These are phyloP conservation scores for Candida schatavii DNA, from an alignment of 805 yeast genomes.

Conservation along the genomic window DNA sequence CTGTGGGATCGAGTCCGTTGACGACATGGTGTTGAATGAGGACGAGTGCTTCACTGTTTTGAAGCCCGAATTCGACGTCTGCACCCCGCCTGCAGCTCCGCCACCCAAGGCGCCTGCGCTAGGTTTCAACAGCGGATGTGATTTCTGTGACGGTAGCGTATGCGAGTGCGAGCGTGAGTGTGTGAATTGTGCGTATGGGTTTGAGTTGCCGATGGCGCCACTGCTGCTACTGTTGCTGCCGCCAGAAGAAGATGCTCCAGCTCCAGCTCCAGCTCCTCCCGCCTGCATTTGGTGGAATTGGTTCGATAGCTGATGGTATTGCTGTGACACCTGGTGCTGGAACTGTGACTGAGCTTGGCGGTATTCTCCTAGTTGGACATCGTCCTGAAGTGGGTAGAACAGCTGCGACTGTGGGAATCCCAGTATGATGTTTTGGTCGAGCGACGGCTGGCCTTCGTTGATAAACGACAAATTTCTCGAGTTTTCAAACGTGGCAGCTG, in stretches of 20 bases:
- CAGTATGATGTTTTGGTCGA: background rate
- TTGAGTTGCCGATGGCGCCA: background rate
- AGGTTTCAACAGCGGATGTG: background rate
- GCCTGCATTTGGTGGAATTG: constrained; percentile 5
- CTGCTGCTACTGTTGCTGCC: background rate
- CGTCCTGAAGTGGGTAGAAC: background rate
- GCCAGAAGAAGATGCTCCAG: too few relatives aligned
- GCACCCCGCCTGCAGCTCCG: too few relatives aligned
- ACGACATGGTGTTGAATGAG: constrained; percentile 26
- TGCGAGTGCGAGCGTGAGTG: constrained; percentile 2
- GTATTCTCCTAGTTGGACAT: background rate
- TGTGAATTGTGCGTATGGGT: background rate
- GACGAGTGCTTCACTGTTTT: constrained; percentile 9
- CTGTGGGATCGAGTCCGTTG: constrained; percentile 35
- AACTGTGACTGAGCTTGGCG: background rate
- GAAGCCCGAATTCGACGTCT: too few relatives aligned
- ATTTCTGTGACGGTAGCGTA: background rate
- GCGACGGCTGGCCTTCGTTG: background rate
- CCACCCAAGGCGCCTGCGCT: too few relatives aligned
- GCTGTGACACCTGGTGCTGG: background rate
- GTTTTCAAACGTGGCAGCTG: background rate
- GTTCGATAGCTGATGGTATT: background rate
- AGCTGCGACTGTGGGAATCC: background rate
- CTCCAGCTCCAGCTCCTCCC: too few relatives aligned
- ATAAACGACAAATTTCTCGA: constrained; percentile 3